Evolutionary conservation across 208 protist species (phyloP).

Genomic region (Acanthamoeba royreba): DNA sequence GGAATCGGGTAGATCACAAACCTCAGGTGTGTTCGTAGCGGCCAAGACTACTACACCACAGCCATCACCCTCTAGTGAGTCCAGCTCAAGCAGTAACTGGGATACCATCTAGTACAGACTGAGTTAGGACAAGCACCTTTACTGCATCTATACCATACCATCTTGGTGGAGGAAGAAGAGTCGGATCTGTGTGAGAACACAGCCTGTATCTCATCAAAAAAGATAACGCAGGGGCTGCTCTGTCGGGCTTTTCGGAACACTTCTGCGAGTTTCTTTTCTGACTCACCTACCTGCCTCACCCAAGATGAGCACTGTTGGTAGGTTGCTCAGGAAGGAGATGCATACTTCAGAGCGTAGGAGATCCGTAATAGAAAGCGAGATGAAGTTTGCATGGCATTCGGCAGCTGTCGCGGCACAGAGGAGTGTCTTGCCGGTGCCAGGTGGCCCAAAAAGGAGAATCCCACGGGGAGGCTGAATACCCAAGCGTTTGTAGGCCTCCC

Average conservation of each 20-base stretch:
- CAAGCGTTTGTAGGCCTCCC: background rate
- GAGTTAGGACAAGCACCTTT: background rate
- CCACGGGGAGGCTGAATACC: background rate
- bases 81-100: conserved; percentile 25
- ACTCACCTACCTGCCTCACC: conserved; percentile 25
- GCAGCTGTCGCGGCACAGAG: background rate
- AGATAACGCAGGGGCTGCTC: conserved; percentile 32
- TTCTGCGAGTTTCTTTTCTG: conserved; percentile 24
- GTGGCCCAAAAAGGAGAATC: conserved; percentile 27
- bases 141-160: background rate
- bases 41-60: conserved; percentile 21
- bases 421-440: conserved; percentile 37
- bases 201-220: conserved; percentile 47
- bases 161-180: conserved; percentile 2
- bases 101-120: conserved; percentile 26
- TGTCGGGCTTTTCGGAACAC: background rate
- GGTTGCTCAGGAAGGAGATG: too few relatives aligned
- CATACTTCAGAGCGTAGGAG: conserved; percentile 25
- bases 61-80: background rate
- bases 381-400: conserved; percentile 34
- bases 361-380: background rate
- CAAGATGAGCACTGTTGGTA: too few relatives aligned
- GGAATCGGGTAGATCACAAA: background rate
- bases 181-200: background rate
- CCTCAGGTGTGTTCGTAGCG: conserved; percentile 25